phyloP scores from a whole-genome alignment of 164 flowering plant species.

The Umbellularia californica region DNA sequence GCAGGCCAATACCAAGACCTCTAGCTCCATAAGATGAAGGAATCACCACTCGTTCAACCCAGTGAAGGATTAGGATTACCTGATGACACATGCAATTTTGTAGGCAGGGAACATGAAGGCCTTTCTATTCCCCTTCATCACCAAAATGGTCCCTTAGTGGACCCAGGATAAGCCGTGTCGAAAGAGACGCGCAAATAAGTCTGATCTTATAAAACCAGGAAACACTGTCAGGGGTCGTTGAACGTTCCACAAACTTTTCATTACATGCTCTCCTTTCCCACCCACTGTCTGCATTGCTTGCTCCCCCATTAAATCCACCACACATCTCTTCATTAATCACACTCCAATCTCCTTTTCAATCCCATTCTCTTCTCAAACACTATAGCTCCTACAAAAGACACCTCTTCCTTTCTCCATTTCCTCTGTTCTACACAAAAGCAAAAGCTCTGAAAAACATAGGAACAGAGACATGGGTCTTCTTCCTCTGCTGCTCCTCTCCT shows the following conservation, averaged over 20 bases:
- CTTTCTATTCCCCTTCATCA: too few relatives aligned
- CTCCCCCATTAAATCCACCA: neutral
- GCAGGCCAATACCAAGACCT: too few relatives aligned
- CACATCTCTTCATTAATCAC: neutral
- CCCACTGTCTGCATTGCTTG: neutral
- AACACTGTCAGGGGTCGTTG: neutral
- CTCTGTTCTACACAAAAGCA: neutral
- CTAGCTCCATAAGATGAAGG: too few relatives aligned
- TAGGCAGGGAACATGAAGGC: too few relatives aligned
- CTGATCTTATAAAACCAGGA: too few relatives aligned
- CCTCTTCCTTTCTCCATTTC: neutral
- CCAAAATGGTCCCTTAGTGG: too few relatives aligned
- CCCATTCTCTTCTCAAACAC: neutral
- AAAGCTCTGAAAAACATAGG: neutral
- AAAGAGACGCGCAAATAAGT: too few relatives aligned
- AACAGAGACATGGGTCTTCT: conserved; percentile 12
- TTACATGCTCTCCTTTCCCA: neutral
- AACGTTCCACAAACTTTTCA: neutral
- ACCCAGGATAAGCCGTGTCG: too few relatives aligned
- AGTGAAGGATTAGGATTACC: too few relatives aligned
- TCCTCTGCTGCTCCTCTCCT: conserved; percentile 12
- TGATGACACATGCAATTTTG: too few relatives aligned
- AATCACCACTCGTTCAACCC: too few relatives aligned
- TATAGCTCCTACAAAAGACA: neutral
- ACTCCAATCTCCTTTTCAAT: neutral